A percentile compares a stretch with the other conserved stretches of the same genome.
Conservation (phyloP, 805 yeast genomes). For the Suhomyces tanzawaensis region DNA sequence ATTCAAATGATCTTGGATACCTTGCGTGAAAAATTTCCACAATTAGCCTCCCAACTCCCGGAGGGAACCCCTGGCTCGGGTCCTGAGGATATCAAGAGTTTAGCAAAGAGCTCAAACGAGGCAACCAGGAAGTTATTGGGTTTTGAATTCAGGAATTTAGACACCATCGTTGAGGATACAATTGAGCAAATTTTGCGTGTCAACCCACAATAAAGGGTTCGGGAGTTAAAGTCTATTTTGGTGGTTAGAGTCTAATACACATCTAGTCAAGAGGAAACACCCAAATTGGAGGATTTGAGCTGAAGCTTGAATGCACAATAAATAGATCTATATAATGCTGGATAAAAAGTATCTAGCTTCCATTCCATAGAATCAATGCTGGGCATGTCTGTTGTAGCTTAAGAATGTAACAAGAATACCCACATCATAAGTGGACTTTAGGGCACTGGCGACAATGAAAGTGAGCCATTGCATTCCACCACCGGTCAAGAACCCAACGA, state of each 20-base stretch:
- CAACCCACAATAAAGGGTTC: too few species aligned
- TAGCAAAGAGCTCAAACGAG: conserved; percentile 19
- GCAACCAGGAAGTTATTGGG: conserved; percentile 19
- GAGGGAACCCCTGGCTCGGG: conserved; percentile 35
- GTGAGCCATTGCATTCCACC: conserved; percentile 39
- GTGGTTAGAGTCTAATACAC: too few species aligned
- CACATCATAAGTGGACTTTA: conserved; percentile 40
- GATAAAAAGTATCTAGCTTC: too few species aligned
- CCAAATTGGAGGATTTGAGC: too few species aligned
- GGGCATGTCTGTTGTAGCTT: conserved; percentile 22
- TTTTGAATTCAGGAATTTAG: conserved; percentile 19
- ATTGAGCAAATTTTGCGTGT: conserved; percentile 19
- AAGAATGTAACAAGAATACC: conserved; percentile 34
- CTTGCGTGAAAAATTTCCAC: conserved; percentile 16
- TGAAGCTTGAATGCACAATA: too few species aligned
- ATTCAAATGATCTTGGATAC: conserved; percentile 31
- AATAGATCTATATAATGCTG: too few species aligned
- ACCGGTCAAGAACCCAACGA: conserved; percentile 40
- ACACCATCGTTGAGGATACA: conserved; percentile 25
- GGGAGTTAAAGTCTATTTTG: too few species aligned
- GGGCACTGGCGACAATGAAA: conserved; percentile 39
- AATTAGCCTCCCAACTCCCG: conserved; percentile 20
- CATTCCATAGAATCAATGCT: background rate
- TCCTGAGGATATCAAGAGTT: conserved; percentile 21
- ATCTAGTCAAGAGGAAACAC: too few species aligned